phyloP scores from a whole-genome alignment of 148 eudicot genomes.

The Vaccinium darrowii region DNA sequence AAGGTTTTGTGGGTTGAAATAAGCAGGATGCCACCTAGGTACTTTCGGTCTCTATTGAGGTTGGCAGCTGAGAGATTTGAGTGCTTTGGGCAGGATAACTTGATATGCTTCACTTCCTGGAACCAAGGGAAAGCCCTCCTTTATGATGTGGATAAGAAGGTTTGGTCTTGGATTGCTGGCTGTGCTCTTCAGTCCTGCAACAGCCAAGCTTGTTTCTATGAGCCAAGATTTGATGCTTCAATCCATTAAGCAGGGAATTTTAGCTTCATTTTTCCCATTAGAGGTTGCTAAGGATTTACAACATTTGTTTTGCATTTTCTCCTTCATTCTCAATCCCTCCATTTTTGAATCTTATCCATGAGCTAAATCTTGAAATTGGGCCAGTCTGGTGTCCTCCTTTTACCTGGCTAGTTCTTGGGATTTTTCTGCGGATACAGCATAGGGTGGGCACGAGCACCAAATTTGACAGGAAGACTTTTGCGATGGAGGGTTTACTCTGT shows the following conservation, averaged over 20 bases:
- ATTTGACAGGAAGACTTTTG: not conserved
- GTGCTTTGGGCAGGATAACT: conserved; percentile 93
- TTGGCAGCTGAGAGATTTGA: conserved; percentile 94
- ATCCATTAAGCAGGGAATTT: conserved; percentile 37
- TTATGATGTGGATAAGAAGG: conserved; percentile 90
- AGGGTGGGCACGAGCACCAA: conserved; percentile 5
- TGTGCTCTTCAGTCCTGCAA: conserved; percentile 90
- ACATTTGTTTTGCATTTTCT: not conserved
- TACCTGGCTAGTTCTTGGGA: not conserved
- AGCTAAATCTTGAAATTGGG: not conserved
- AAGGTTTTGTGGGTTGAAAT: conserved; percentile 82
- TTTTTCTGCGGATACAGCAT: not conserved
- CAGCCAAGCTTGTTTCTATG: conserved; percentile 95
- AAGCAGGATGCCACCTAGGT: conserved; percentile 88
- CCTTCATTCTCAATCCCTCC: not conserved
- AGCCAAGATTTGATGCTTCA: conserved; percentile 96
- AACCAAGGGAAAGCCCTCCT: conserved; percentile 92
- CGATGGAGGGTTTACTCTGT: not conserved
- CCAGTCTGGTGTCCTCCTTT: not conserved
- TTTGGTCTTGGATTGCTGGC: conserved; percentile 98
- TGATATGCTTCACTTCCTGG: conserved; percentile 98
- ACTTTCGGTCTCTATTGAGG: conserved; percentile 77
- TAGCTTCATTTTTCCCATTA: not conserved
- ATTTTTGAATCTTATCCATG: not conserved
- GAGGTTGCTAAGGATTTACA: not conserved